phyloP scores from a whole-genome alignment of 192 early-diverging fungal genomes.

The Obelidium mucronatum region DNA sequence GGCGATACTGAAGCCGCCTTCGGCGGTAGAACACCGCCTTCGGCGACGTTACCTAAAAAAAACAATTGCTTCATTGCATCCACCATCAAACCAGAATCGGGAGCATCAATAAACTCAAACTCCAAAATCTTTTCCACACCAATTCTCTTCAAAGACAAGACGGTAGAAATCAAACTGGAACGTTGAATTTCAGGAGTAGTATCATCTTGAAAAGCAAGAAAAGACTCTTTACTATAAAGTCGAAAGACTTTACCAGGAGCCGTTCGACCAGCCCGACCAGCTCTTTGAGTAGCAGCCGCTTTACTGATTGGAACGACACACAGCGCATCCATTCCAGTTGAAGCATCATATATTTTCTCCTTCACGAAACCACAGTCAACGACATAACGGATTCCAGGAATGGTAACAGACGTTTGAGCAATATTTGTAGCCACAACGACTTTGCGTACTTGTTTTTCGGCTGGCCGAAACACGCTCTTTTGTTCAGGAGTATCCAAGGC shows the following conservation, averaged over 20 bases:
- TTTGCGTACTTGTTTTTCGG: slow-evolving; percentile 55
- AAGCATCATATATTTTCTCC: slow-evolving; percentile 64
- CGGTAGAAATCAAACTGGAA: slow-evolving; percentile 51
- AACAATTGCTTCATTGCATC: slow-evolving; percentile 56
- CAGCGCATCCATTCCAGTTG: slow-evolving; percentile 59
- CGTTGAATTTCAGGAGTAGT: slow-evolving; percentile 69
- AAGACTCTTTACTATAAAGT: slow-evolving; percentile 62
- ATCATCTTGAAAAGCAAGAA: slow-evolving; percentile 53
- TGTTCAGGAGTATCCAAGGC: slow-evolving; percentile 79
- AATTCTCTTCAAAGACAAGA: slow-evolving; percentile 59
- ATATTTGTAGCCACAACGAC: slow-evolving; percentile 68
- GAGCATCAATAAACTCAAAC: slow-evolving; percentile 70
- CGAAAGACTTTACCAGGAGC: slow-evolving; percentile 65
- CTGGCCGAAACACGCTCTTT: slow-evolving; percentile 53
- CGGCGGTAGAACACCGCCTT: too few relatives aligned
- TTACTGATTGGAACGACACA: slow-evolving; percentile 63
- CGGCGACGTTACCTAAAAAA: slow-evolving; percentile 51
- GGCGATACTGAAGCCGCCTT: too few relatives aligned
- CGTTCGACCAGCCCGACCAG: slow-evolving; percentile 65
- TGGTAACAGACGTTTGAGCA: slow-evolving; percentile 67
- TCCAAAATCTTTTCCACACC: slow-evolving; percentile 62
- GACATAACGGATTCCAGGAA: slow-evolving; percentile 69
- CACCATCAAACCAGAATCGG: slow-evolving; percentile 50
- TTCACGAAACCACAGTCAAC: slow-evolving; percentile 71
- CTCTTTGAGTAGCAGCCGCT: slow-evolving; percentile 68